Evolutionary conservation across 768 basidiomycete species (phyloP), one percentile per base, ranked within the genome.

Genomic region (Mrakia blollopis): DNA sequence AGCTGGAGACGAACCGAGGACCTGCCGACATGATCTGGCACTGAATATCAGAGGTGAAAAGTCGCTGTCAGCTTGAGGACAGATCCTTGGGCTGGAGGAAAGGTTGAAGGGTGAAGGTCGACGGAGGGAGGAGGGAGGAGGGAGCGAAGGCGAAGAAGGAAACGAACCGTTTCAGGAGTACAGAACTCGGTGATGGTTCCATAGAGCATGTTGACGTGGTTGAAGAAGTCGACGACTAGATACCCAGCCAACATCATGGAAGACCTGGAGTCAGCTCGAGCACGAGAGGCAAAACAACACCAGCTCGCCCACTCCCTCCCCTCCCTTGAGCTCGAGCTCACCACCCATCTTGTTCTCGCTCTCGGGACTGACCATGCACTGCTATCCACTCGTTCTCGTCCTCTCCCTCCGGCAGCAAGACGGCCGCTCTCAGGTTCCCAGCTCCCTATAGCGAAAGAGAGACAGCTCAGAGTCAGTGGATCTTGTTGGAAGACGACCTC

Each of bases 311-410:
- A 2, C n/a, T n/a, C n/a, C 11, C 28, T 37, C 28, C 37, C 61
- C 32, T 35, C 28, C 61, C 28, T 65, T 65, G 63, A 65, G 63
- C 63, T 65, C 63, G 63, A 65, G 63, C 63, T 65, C 63, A 30
- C 30, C 6, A 62, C 28, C 61, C 61, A n/a, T 62, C 35, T 25
- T 23, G 7, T 6, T 25, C 65, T 41, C 7, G 18, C 35, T 21
- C 18, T 32, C 7, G 30, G 25, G 10, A 83, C 89, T 76, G 79
- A 97, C 97, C 93, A 82, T 99, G 96, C 11, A 99, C 96, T 18
- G 97, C 97, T n/a, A 99, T 89, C 97, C 97, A 99, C 84, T 99
- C 97, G 80, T 95, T 96, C 80, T 89, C 84, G 83, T 99, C 97
- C 84, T 99, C 97, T 54, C 97, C 97, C 80, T 98, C 97, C 0